These are phyloP conservation scores for Neocucurbitaria cava DNA, from an alignment of 2,329 filamentous ascomycete genomes.

Conservation along the genomic window DNA sequence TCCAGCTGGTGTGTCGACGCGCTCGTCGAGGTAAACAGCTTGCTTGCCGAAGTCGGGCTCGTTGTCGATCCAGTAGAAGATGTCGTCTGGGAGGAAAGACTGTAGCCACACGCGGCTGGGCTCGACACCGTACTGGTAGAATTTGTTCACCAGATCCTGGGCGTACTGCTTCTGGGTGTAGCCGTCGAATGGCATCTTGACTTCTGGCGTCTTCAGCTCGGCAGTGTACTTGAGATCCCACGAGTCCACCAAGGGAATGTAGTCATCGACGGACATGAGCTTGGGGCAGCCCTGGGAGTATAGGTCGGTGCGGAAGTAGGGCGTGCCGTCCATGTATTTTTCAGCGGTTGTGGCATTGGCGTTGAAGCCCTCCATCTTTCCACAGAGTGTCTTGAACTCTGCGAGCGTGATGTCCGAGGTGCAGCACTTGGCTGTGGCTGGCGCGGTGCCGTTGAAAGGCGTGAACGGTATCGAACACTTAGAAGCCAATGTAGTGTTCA, in stretches of 20 bases:
- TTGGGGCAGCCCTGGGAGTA: slow-evolving; percentile 68
- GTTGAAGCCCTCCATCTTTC: slow-evolving; percentile 70
- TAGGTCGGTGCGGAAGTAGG: slow-evolving; percentile 69
- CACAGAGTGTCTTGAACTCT: slow-evolving; percentile 72
- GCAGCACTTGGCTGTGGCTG: slow-evolving; percentile 71
- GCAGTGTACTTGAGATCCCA: slow-evolving; percentile 61
- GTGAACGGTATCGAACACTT: slow-evolving; percentile 49
- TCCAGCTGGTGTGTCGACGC: slow-evolving; percentile 57
- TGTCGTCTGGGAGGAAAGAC: slow-evolving; percentile 69
- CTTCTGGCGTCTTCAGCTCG: slow-evolving; percentile 66
- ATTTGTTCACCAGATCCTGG: slow-evolving; percentile 64
- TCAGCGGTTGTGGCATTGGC: slow-evolving; percentile 64
- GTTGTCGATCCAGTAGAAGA: slow-evolving; percentile 71
- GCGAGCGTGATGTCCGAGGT: slow-evolving; percentile 72
- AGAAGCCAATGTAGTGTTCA: slow-evolving; percentile 43
- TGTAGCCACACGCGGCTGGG: slow-evolving; percentile 60
- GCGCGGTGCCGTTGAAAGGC: slow-evolving; percentile 41
- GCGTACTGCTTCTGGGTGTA: slow-evolving; percentile 72
- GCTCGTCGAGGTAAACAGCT: slow-evolving; percentile 70
- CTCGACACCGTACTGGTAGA: slow-evolving; percentile 47
- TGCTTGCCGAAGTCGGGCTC: slow-evolving; percentile 68
- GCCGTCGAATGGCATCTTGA: slow-evolving; percentile 72
- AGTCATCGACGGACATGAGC: slow-evolving; percentile 67
- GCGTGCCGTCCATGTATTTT: slow-evolving; percentile 66
- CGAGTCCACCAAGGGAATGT: slow-evolving; percentile 66